phyloP scores from a whole-genome alignment of 2,329 filamentous ascomycete genomes.

The Fusarium armeniacum region DNA sequence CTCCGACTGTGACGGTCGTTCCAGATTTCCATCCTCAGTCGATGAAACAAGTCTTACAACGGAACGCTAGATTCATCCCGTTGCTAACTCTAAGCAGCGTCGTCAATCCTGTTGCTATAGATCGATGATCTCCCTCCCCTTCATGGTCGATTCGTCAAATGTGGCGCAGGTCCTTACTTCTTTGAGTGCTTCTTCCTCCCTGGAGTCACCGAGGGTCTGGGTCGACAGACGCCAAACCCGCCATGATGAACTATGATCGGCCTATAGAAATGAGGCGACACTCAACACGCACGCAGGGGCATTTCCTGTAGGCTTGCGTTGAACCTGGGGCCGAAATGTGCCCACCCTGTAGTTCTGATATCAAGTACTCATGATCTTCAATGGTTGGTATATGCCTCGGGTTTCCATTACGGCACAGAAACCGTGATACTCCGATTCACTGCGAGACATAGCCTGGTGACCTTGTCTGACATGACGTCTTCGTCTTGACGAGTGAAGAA shows the following conservation, averaged over 20 bases:
- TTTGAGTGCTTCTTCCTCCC: conserved; percentile 23
- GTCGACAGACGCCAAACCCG: conserved; percentile 18
- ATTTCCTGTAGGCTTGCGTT: background rate
- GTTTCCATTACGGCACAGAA: background rate
- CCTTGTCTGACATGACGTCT: background rate
- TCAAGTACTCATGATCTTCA: background rate
- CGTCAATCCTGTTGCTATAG: conserved; percentile 5
- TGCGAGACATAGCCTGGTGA: background rate
- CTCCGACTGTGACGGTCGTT: background rate
- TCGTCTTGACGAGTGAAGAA: background rate
- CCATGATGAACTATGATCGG: conserved; percentile 13
- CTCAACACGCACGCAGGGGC: background rate
- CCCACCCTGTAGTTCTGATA: background rate
- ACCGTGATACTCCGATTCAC: background rate
- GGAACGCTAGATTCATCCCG: conserved; percentile 9
- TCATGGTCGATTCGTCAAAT: conserved; percentile 15
- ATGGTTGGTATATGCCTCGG: background rate
- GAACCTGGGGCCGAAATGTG: background rate
- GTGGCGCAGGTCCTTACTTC: conserved; percentile 28
- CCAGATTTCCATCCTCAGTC: background rate
- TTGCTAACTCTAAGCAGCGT: conserved; percentile 1
- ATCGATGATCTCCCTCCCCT: conserved; percentile 26
- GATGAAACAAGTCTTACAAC: conserved; percentile 3
- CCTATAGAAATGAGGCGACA: background rate
- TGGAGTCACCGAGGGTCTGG: conserved; percentile 37